Evolutionary conservation across 176 grass and related monocot genomes (phyloP), one percentile per base, ranked within the genome.

Genomic region (Poa annua): DNA sequence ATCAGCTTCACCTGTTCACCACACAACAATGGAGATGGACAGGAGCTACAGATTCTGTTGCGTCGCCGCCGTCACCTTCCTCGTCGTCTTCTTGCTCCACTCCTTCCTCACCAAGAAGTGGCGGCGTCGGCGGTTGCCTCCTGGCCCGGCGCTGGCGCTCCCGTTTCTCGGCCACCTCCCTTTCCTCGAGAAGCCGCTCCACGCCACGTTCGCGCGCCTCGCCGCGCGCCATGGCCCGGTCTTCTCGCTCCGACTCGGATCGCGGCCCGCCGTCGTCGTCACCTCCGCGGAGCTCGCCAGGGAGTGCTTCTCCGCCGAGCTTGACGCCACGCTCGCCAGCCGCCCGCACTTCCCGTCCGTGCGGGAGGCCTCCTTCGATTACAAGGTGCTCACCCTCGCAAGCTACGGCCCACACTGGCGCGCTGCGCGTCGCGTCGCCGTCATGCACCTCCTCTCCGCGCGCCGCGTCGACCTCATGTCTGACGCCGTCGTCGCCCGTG

Each of bases 111-210:
- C 38, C 7, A 71, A 11, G 60, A 33, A 74, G 14, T 25, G 44
- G 45, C 71, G 15, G 4, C 11, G 12, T 16, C 61, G 48, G 2
- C 34, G 17, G 45, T 73, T 72, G 7, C 90, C 88, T 14, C 90
- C 90, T 2, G 74, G 73, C 32, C 93, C 88, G 12, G 72, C 80
- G 3, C 21, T 76, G n/a, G 79, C 84, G 12, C 24, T 88, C 42
- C 91, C 87, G 3, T 59, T 94, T 22, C 52, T 94, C 17, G 88
- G 87, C 17, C 91, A 94, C 66, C 89, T 94, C 64, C 91, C 90
- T 68, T 81, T 94, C 73, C 64, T 90, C 47, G 53, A 85, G 29
- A 79, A 65, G 42, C 89, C 91, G 35, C 42, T 92, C 15, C 91
- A 94, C 87, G 72, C 80, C 6, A 21, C 71, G 12, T 77, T 97